phyloP scores from a whole-genome alignment of 805 yeast species.

The Blastobotrys attinorum region DNA sequence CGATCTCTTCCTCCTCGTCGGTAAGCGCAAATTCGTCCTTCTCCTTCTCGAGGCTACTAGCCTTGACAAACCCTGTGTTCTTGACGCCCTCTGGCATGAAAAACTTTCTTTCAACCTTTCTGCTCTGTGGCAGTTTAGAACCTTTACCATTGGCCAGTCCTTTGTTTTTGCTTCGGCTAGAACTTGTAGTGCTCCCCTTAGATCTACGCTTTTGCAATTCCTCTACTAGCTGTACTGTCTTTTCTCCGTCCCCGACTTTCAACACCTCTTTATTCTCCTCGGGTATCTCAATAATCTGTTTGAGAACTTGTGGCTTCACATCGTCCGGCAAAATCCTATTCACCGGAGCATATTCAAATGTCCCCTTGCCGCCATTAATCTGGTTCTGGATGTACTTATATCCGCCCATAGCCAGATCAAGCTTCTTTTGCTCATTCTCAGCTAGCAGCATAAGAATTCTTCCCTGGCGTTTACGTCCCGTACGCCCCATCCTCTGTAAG shows the following conservation, averaged over 20 bases:
- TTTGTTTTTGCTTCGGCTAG: background rate
- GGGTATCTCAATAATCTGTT: conserved; percentile 55
- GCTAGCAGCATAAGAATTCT: conserved; percentile 67
- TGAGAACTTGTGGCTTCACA: conserved; percentile 48
- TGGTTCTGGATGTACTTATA: conserved; percentile 70
- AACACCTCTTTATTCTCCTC: conserved; percentile 48
- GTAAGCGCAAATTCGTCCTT: background rate
- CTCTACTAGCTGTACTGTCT: background rate
- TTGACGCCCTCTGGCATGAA: conserved; percentile 17
- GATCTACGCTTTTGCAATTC: conserved; percentile 4
- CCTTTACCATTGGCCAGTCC: background rate
- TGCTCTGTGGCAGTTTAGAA: no score
- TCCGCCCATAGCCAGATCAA: conserved; percentile 77
- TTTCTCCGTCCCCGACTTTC: conserved; percentile 4
- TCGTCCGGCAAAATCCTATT: conserved; percentile 63
- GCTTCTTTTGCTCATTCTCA: conserved; percentile 67
- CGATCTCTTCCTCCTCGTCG: no score
- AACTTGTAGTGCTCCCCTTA: conserved; percentile 8
- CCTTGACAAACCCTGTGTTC: conserved; percentile 15
- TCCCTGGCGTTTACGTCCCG: conserved; percentile 93
- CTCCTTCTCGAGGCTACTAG: conserved; percentile 4
- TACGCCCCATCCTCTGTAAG: conserved; percentile 95
- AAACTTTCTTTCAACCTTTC: no score
- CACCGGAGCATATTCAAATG: conserved; percentile 37
- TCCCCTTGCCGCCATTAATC: conserved; percentile 31